Evolutionary conservation across 2,329 filamentous ascomycete genomes (phyloP).

Genomic region (Elsinoe fawcettii): DNA sequence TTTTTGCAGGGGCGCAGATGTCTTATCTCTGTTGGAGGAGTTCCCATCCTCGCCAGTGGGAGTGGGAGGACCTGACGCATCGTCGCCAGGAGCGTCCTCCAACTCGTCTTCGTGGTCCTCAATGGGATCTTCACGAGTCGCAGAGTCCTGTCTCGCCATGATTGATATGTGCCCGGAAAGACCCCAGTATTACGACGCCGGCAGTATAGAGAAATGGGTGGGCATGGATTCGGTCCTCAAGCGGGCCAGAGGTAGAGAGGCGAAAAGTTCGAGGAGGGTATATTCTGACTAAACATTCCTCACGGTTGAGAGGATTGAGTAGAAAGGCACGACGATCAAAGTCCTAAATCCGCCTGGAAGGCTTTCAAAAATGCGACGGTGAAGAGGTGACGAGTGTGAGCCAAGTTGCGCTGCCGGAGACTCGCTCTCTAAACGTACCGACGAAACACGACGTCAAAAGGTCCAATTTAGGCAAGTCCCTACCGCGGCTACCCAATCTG

Average conservation of each 20-base stretch:
- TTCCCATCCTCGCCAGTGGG: conserved; percentile 23
- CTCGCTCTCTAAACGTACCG: conserved; percentile 4
- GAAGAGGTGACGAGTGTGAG: background rate
- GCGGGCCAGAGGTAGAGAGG: background rate
- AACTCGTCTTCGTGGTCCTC: conserved; percentile 10
- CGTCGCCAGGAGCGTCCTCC: conserved; percentile 12
- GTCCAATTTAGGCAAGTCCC: conserved; percentile 5
- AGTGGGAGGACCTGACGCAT: conserved; percentile 3
- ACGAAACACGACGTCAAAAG: conserved; percentile 8
- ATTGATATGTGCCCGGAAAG: background rate
- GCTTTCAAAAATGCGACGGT: background rate
- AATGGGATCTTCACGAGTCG: conserved; percentile 3
- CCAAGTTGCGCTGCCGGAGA: conserved; percentile 6
- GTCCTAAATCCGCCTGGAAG: background rate
- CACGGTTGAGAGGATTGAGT: background rate
- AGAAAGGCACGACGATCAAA: conserved; percentile 3
- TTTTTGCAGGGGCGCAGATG: conserved; percentile 42
- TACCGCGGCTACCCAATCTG: conserved; percentile 2
- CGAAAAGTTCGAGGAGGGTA: conserved; percentile 3
- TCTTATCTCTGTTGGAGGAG: conserved; percentile 20
- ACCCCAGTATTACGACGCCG: background rate
- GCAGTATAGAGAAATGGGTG: background rate
- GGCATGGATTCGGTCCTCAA: background rate
- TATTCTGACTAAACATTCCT: conserved; percentile 9
- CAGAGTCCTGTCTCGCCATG: conserved; percentile 7